phyloP scores from a whole-genome alignment of 2,329 filamentous ascomycete genomes.

The Sporothrix pallida region DNA sequence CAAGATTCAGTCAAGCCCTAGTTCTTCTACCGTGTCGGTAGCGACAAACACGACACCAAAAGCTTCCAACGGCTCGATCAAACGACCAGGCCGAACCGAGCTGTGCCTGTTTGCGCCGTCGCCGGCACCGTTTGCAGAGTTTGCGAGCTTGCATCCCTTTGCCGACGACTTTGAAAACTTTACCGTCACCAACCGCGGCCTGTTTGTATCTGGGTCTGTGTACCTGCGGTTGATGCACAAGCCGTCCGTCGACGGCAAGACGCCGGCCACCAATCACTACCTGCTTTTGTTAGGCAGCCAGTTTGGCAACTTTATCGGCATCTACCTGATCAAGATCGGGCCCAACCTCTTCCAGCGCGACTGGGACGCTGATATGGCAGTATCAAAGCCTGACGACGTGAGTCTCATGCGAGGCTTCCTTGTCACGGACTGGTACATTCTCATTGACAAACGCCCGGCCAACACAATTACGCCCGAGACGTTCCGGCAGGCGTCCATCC shows the following conservation, averaged over 20 bases:
- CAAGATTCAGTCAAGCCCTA: not conserved
- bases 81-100: not conserved
- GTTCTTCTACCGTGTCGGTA: not conserved
- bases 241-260: not conserved
- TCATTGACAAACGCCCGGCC: slow-evolving; percentile 19
- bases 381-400: not conserved
- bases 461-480: slow-evolving; percentile 4
- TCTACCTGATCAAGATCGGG: slow-evolving; percentile 33
- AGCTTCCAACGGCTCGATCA: no score
- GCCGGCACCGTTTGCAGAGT: slow-evolving; percentile 29
- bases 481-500: slow-evolving; percentile 23
- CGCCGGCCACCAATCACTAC: slow-evolving; percentile 9
- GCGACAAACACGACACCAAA: not conserved
- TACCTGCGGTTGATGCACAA: slow-evolving; percentile 27
- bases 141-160: slow-evolving; percentile 28
- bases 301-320: slow-evolving; percentile 20
- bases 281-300: slow-evolving; percentile 33
- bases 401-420: slow-evolving; percentile 2
- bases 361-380: slow-evolving; percentile 22
- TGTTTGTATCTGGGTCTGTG: slow-evolving; percentile 26
- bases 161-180: slow-evolving; percentile 30
- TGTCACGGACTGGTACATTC: slow-evolving; percentile 30
- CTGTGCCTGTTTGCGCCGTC: slow-evolving; percentile 35
- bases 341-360: slow-evolving; percentile 35
- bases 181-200: slow-evolving; percentile 32